A percentile compares a stretch with the other conserved stretches of the same genome.
phyloP scores from a whole-genome alignment of 805 yeast genomes.

The Debaryomyces hansenii region DNA sequence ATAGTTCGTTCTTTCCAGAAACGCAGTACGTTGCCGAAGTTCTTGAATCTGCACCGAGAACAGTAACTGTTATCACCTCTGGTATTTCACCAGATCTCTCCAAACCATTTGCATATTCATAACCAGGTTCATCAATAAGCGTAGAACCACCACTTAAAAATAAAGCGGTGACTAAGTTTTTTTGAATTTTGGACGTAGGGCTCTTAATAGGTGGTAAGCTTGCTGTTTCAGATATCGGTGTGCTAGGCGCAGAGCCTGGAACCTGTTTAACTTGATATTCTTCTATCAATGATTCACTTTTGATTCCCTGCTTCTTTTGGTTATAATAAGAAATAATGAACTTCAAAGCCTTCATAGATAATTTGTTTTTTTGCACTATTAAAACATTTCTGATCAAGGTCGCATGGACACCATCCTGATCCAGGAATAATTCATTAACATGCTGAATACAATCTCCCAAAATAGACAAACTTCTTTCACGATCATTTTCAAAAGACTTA shows the following conservation, averaged over 20 bases:
- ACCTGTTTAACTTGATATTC: constrained; percentile 24
- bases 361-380: constrained; percentile 65
- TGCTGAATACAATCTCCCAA: constrained; percentile 86
- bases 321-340: constrained; percentile 46
- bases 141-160: constrained; percentile 67
- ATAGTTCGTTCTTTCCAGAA: constrained; percentile 68
- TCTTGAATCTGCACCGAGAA: constrained; percentile 42
- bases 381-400: constrained; percentile 67
- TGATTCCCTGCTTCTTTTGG: constrained; percentile 10
- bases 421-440: constrained; percentile 71
- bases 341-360: constrained; percentile 56
- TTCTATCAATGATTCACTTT: constrained; percentile 18
- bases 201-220: neutral
- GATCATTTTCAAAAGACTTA: constrained; percentile 55
- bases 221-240: constrained; percentile 10
- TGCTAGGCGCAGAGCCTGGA: constrained; percentile 14
- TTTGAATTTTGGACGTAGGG: constrained; percentile 5
- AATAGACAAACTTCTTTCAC: constrained; percentile 62
- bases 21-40: constrained; percentile 65
- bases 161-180: constrained; percentile 34
- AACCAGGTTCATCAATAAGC: constrained; percentile 68
- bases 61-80: constrained; percentile 58
- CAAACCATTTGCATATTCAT: constrained; percentile 51
- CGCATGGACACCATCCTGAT: constrained; percentile 62
- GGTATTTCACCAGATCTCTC: constrained; percentile 35